phyloP scores from a whole-genome alignment of 768 basidiomycete genomes.

The Leccinum longicurvipes region DNA sequence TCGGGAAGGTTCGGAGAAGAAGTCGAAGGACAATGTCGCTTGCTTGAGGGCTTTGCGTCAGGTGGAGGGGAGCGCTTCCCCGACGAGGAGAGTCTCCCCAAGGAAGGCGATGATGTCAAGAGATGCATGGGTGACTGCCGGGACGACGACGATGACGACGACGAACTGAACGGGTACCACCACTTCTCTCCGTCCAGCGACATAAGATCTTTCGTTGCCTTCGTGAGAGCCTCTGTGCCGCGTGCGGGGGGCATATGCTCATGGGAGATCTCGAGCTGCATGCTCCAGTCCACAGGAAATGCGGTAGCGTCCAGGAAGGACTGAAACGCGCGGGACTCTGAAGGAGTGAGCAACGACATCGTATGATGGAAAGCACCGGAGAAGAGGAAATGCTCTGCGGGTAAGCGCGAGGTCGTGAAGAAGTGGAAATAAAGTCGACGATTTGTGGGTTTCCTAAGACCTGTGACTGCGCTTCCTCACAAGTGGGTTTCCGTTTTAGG shows the following conservation, averaged over 20 bases:
- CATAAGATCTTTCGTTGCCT: constrained; percentile 84
- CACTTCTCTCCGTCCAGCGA: constrained; percentile 52
- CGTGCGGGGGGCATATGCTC: constrained; percentile 50
- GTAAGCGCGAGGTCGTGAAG: not conserved
- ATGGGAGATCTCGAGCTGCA: constrained; percentile 34
- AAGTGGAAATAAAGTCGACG: constrained; percentile 11
- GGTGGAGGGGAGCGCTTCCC: constrained; percentile 27
- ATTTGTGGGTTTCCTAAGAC: constrained; percentile 17
- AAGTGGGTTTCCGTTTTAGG: constrained; percentile 23
- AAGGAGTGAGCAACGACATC: constrained; percentile 64
- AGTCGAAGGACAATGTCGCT: constrained; percentile 30
- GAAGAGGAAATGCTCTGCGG: not conserved
- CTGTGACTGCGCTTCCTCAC: constrained; percentile 32
- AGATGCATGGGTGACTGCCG: constrained; percentile 25
- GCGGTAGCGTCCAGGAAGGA: constrained; percentile 56
- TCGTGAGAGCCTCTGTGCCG: constrained; percentile 63
- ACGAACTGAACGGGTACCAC: constrained; percentile 27
- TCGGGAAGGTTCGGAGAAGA: constrained; percentile 7
- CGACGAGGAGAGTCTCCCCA: constrained; percentile 12
- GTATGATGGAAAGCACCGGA: not conserved
- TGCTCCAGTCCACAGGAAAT: constrained; percentile 47
- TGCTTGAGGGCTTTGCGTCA: constrained; percentile 27
- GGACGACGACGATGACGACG: constrained; percentile 29
- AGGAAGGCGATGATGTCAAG: constrained; percentile 14
- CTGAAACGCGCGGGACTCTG: constrained; percentile 67